Base-by-base conservation (phyloP, 352 stramenopile species). In the Pythium sp. region DNA sequence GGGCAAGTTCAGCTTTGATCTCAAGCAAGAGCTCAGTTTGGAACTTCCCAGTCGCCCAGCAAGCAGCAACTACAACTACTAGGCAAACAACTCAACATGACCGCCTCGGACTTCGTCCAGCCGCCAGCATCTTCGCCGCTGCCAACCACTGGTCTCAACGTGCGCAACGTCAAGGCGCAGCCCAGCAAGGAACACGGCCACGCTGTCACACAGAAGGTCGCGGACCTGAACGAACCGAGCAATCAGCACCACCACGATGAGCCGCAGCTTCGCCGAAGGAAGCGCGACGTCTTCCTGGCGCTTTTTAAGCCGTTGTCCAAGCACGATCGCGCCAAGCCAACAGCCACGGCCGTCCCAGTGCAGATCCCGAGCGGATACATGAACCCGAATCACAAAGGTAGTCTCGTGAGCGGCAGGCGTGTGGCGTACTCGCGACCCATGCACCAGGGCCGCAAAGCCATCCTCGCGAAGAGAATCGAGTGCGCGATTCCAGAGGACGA, bases 201-300 rank as follows among this genome's bases (percentile, higher is more conserved):
- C 34, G 34, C 30, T 6, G 62, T 61, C 36, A 51, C 30, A 15
- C 24, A 22, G 7, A 67, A 67, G 26, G 12, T 60, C 51, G 51
- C 32, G 3, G 24, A 41, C 24, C 49, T 61, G 20, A 55, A 41
- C 5, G 62, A 61, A 11, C 24, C 32, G 36, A 46, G 56, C 7
- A 5, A 26, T 14, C 53, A 43, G 7, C 9, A 54, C 20, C 51
- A 38, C 1, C 18, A 59, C 12, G 49, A 49, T 8, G 32, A 41
- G 15, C n/a, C 54, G 22, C 64, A 47, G 34, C 38, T 18, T 8
- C 64, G 64, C 7, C 64, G 55, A 7, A 53, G 64, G 36, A 69
- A 69, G 55, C 56, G 64, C 20, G 64, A 69, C 28, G 22, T 54
- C 38, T 69, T 69, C 55, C 64, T 69, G n/a, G 64, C 64, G 38